Evolutionary conservation across 805 yeast genomes (phyloP), one percentile per base, ranked within the genome.

Genomic region (Kregervanrija pseudodelftensis): DNA sequence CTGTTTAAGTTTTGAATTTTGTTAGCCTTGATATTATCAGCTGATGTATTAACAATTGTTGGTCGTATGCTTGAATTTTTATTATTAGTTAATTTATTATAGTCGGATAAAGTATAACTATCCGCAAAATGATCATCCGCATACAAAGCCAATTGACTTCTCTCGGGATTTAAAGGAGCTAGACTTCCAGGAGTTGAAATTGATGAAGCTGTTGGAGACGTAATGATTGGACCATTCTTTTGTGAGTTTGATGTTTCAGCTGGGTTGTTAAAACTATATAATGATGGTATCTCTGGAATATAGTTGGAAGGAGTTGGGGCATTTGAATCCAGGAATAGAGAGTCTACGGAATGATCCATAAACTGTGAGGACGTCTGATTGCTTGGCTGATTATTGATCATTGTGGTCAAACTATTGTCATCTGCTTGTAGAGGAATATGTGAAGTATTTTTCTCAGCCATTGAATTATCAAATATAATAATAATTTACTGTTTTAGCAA

Each of bases 51-150:
- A 22, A 22, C 28, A 22, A 7, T 22, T 22, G 28, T 7, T 22
- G 28, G 28, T 22, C 28, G 28, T 22, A 22, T 22, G 8, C 8
- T 22, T 22, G 28, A 22, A 22, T 8, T 22, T 22, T 22, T 22
- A 22, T 22, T 7, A 22, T 5, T 4, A 22, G 28, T 22, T 22
- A 7, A 22, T 39, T 35, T 35, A 11, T 44, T 33, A 36, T 41
- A 40, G 17, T 44, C 38, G 13, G 47, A 37, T n/a, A 43, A 30
- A 9, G 44, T 37, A 32, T 46, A 46, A 8, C 48, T 42, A 13
- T 36, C 34, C 11, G 36, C 43, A 11, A 15, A 33, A 40, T 36
- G 40, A 28, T 41, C 15, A 11, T 43, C 45, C 9, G 39, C 43
- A 12, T 43, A 41, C 22, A 46, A 37, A n/a, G 40, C 28, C 10